phyloP scores from a whole-genome alignment of 164 flowering plant genomes.

The Stephania japonica region DNA sequence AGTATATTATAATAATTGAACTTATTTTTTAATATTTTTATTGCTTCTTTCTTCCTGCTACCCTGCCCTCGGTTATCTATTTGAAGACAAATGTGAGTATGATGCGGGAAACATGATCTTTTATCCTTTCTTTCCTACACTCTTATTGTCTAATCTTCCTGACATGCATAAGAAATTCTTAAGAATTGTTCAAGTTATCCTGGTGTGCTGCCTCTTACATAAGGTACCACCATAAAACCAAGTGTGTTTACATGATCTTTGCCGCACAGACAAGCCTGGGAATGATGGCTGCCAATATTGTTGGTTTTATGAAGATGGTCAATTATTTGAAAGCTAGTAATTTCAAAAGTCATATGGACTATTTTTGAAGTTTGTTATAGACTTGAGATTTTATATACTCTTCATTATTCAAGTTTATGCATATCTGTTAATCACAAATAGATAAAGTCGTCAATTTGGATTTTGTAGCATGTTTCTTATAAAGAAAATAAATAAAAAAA shows the following conservation, averaged over 20 bases:
- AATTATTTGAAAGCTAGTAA: neutral
- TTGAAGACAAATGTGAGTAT: neutral
- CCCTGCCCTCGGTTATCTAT: neutral
- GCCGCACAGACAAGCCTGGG: neutral
- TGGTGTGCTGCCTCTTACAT: neutral
- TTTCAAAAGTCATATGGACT: neutral
- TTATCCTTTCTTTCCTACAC: neutral
- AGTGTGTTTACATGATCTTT: neutral
- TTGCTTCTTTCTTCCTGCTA: neutral
- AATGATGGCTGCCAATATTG: neutral
- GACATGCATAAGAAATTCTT: neutral
- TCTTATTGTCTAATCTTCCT: neutral
- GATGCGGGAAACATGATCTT: neutral
- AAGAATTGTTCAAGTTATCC: neutral
- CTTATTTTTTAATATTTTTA: neutral
- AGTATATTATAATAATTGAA: neutral
- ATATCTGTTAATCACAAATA: neutral
- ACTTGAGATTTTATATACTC: neutral
- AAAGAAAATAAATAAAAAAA: too few relatives aligned
- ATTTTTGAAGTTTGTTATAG: neutral
- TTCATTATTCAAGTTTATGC: neutral
- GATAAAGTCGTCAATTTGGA: neutral
- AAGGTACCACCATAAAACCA: neutral
- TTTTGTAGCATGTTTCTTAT: too few relatives aligned
- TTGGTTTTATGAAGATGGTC: neutral